These are phyloP conservation scores for Pelargonium citronellum DNA, from an alignment of 441 rosid species.

Conservation along the genomic window DNA sequence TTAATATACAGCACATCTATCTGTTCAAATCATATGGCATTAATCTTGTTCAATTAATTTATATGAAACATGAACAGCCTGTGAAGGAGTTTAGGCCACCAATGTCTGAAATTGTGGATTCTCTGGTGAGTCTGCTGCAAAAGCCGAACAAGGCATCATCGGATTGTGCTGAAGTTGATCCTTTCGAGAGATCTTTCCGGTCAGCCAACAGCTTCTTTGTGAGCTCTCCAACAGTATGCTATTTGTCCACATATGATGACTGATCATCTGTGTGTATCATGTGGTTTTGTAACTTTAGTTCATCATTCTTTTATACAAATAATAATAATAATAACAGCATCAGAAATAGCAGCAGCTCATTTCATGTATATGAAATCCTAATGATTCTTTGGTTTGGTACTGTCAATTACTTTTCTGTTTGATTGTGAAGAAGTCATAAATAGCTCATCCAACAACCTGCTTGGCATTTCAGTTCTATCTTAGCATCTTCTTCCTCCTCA, in stretches of 20 bases:
- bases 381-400: too few species aligned
- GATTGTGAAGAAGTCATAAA: too few species aligned
- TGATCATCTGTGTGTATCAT: background rate
- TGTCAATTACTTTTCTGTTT: too few species aligned
- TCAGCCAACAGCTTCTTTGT: constrained; percentile 53
- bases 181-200: constrained; percentile 56
- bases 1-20: background rate
- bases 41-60: background rate
- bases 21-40: too few species aligned
- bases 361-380: too few species aligned
- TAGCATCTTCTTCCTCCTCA: too few species aligned
- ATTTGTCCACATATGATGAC: constrained; percentile 20
- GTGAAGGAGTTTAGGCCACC: constrained; percentile 72
- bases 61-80: constrained; percentile 39
- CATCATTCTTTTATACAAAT: too few species aligned
- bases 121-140: constrained; percentile 47
- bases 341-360: too few species aligned
- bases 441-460: too few species aligned
- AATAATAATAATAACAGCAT: too few species aligned
- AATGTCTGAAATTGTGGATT: constrained; percentile 66
- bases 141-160: constrained; percentile 28
- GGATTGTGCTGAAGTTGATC: constrained; percentile 43
- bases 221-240: constrained; percentile 54
- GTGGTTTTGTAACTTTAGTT: background rate
- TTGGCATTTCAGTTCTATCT: too few species aligned